Evolutionary conservation across 176 grass and related monocot species (phyloP).

Genomic region (Carex cristatella): DNA sequence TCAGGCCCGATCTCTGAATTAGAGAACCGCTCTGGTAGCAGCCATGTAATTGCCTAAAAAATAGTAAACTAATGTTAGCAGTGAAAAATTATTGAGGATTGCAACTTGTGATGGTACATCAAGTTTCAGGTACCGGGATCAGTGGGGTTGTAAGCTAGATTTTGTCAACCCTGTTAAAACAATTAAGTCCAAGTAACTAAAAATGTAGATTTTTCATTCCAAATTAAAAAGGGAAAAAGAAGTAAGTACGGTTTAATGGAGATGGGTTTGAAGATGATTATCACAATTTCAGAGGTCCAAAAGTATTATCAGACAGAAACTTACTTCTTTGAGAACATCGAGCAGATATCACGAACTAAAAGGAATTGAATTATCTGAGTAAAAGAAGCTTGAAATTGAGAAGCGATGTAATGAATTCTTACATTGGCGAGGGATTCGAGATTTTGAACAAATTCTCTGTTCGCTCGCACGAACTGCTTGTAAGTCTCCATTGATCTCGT

Average conservation of each 20-base stretch:
- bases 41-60: slow-evolving; percentile 75
- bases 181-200: not conserved
- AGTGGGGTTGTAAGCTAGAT: not conserved
- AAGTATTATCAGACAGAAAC: not conserved
- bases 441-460: slow-evolving; percentile 83
- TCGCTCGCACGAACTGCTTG: slow-evolving; percentile 87
- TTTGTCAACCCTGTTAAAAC: not conserved
- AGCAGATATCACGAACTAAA: not conserved
- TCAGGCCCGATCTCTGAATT: slow-evolving; percentile 89
- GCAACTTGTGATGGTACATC: not conserved
- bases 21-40: slow-evolving; percentile 88
- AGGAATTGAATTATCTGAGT: not conserved
- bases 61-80: not conserved
- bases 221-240: not conserved
- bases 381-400: not conserved
- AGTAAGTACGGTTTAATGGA: not conserved
- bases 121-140: not conserved
- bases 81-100: not conserved
- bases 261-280: not conserved
- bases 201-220: no score
- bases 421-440: slow-evolving; percentile 95
- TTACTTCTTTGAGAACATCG: not conserved
- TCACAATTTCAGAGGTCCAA: not conserved
- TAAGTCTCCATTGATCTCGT: slow-evolving; percentile 63
- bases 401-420: slow-evolving; percentile 3